phyloP scores from a whole-genome alignment of 192 early-diverging fungal genomes.

The Linnemannia hyalina region DNA sequence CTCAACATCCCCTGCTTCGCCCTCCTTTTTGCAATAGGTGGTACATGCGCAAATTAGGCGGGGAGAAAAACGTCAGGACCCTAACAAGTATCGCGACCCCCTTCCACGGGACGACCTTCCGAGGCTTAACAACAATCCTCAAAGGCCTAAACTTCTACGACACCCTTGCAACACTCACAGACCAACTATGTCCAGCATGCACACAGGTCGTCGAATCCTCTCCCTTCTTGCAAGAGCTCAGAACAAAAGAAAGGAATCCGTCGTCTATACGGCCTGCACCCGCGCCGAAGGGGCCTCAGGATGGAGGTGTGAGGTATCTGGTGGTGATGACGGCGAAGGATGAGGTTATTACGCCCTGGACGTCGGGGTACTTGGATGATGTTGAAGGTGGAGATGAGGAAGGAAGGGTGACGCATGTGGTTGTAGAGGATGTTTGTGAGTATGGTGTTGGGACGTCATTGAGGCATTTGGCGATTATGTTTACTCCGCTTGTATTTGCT shows the following conservation, averaged over 20 bases:
- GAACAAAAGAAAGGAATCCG: background rate
- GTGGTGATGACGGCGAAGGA: background rate
- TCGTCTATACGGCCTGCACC: too few relatives aligned
- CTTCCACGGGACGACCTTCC: constrained; percentile 5
- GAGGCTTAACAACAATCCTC: background rate
- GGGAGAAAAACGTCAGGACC: background rate
- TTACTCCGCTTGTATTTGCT: background rate
- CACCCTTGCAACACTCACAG: background rate
- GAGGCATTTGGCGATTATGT: constrained; percentile 1
- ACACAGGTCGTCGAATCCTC: background rate
- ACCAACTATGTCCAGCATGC: constrained; percentile 1
- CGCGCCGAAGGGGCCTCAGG: background rate
- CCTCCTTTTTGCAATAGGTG: background rate
- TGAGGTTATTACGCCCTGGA: constrained; percentile 6
- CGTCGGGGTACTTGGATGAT: constrained; percentile 1
- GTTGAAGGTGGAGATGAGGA: background rate
- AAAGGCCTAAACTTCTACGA: constrained; percentile 7
- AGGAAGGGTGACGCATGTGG: background rate
- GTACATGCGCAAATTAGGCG: background rate
- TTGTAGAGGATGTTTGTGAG: constrained; percentile 4
- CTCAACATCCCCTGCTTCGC: background rate
- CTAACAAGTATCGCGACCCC: background rate
- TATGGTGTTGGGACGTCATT: background rate
- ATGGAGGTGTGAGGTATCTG: background rate
- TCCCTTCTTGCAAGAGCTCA: background rate